Base-by-base conservation (phyloP, 1,284 basidiomycete species). In the Agroathelia rolfsii region DNA sequence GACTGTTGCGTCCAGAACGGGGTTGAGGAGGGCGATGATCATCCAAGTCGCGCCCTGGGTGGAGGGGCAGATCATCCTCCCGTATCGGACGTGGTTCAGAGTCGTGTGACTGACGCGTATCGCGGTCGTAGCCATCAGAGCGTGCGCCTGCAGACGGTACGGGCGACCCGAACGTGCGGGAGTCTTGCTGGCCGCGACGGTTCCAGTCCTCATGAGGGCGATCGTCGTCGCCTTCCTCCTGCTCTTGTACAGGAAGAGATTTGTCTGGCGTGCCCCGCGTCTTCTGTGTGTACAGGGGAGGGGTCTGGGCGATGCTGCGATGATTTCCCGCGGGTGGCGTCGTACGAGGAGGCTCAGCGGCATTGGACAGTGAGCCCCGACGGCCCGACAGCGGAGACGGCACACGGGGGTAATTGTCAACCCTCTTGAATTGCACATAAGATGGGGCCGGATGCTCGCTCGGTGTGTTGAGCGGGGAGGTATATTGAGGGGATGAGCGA, bases 231-330 rank as follows among this genome's bases (percentile, higher is more conserved):
- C 82, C 80, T 44, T 82, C 80, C 16, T 66, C 62, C 42, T 84
- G 80, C 49, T 84, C 80, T 51, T 85, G 80, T 3, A 84, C 68
- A 5, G 81, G 82, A 16, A 85, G 60, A 19, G 79, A 80, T 28
- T 76, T 66, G 49, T 81, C 80, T 2, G 79, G 73, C n/a, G 72
- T 73, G 20, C n/a, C n/a, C n/a, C 76, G 72, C 3, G 64, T 60
- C 38, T 64, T 62, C 43, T 66, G 60, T 4, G 65, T 51, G 43
- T 72, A 74, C 27, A 65, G 41, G 5, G 76, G 74, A 0, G 75
- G 72, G 0, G 73, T 72, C 44, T 76, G 71, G 25, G 58, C n/a
- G n/a, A n/a, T 68, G 24, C 64, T 55, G 34, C 67, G 55, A 33
- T 59, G 64, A 38, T 49, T 52, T 24, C 43, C 47, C 2, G 54